Conservation (phyloP, 495 filamentous ascomycete species). For the Talaromyces liani region DNA sequence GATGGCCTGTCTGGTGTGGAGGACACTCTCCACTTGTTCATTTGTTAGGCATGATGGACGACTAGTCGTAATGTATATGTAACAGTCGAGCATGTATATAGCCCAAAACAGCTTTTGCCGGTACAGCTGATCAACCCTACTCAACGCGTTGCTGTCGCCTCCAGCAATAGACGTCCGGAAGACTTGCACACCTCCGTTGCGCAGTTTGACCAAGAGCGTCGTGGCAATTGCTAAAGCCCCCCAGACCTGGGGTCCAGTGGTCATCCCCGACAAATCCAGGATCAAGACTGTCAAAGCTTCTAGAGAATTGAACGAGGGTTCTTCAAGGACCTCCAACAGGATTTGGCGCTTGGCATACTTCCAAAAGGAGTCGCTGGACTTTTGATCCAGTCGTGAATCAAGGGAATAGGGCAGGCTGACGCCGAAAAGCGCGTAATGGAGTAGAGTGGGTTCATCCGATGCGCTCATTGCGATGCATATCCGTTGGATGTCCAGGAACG, state of each 20-base stretch:
- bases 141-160: neutral
- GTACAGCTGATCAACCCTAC: neutral
- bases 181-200: neutral
- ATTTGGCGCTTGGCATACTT: neutral
- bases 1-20: neutral
- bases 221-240: neutral
- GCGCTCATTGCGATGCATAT: neutral
- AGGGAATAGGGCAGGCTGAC: neutral
- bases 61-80: neutral
- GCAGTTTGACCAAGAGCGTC: neutral
- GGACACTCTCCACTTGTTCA: neutral
- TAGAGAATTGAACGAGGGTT: neutral
- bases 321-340: neutral
- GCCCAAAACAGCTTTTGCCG: neutral
- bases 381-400: neutral
- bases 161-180: neutral
- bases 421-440: neutral
- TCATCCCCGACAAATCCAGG: constrained; percentile 1
- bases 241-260: constrained; percentile 1
- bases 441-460: neutral
- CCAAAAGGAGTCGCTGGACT: constrained; percentile 4
- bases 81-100: neutral
- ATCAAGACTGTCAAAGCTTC: constrained; percentile 2
- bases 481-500: neutral
- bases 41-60: neutral